Evolutionary conservation across 1,139 yeast genomes (phyloP).

Genomic region (Entelexis paramagnoliae): DNA sequence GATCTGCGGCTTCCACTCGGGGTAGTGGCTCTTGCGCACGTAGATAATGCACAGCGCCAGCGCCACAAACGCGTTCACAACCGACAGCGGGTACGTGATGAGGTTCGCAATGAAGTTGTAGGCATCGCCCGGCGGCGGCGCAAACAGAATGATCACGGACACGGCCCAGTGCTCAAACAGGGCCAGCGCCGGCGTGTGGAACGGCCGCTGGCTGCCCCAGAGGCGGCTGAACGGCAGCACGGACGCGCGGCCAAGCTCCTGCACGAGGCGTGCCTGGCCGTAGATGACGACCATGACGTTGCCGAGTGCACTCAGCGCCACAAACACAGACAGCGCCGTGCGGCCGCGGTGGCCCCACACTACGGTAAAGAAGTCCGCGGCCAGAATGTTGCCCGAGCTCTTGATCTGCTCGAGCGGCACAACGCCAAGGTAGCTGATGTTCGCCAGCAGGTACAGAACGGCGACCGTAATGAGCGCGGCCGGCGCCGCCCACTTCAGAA

Average conservation of each 20-base stretch:
- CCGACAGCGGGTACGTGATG: slow-evolving; percentile 65
- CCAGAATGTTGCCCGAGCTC: slow-evolving; percentile 57
- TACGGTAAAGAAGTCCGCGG: slow-evolving; percentile 62
- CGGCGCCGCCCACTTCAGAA: slow-evolving; percentile 65
- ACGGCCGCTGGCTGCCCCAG: slow-evolving; percentile 46
- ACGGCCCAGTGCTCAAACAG: slow-evolving; percentile 46
- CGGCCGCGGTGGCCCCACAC: slow-evolving; percentile 64
- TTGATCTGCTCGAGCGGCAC: slow-evolving; percentile 55
- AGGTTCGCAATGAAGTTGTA: slow-evolving; percentile 64
- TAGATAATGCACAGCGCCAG: slow-evolving; percentile 59
- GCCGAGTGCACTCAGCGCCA: slow-evolving; percentile 66
- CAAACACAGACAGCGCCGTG: slow-evolving; percentile 57
- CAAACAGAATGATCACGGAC: slow-evolving; percentile 45
- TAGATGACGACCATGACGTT: slow-evolving; percentile 69
- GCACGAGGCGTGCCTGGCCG: slow-evolving; percentile 69
- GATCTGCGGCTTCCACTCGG: slow-evolving; percentile 68
- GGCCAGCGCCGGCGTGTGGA: slow-evolving; percentile 48
- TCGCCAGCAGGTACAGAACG: slow-evolving; percentile 54
- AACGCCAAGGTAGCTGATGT: slow-evolving; percentile 64
- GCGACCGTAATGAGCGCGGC: slow-evolving; percentile 51
- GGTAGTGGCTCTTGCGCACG: slow-evolving; percentile 47
- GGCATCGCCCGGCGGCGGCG: slow-evolving; percentile 70
- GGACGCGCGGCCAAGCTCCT: slow-evolving; percentile 63
- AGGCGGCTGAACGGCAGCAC: slow-evolving; percentile 56
- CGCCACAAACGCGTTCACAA: slow-evolving; percentile 64